A percentile compares a stretch with the other conserved stretches of the same genome.
Evolutionary conservation across 495 filamentous ascomycete genomes (phyloP).

Genomic region (Glonium stellatum): DNA sequence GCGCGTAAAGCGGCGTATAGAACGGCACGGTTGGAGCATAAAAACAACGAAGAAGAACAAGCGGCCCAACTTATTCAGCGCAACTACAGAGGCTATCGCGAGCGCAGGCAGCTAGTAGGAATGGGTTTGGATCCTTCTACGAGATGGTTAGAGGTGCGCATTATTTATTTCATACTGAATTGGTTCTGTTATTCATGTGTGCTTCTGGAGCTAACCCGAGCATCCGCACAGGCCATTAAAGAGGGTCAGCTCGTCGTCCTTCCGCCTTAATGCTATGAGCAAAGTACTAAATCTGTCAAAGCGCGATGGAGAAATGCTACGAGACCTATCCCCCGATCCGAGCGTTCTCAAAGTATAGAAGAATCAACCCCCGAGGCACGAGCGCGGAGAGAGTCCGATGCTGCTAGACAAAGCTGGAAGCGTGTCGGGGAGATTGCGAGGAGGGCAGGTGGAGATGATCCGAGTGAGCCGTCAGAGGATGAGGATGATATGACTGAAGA

Average conservation of each 20-base stretch:
- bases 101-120: constrained; percentile 57
- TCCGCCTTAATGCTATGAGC: background rate
- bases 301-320: constrained; percentile 33
- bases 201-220: no score
- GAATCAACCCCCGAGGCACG: constrained; percentile 1
- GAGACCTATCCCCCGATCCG: constrained; percentile 21
- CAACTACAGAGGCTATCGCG: constrained; percentile 64
- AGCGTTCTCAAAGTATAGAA: constrained; percentile 4
- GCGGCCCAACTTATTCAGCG: constrained; percentile 41
- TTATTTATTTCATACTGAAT: constrained; percentile 6
- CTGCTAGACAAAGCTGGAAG: constrained; percentile 63
- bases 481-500: constrained; percentile 35
- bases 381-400: constrained; percentile 33
- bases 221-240: constrained; percentile 30
- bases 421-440: constrained; percentile 62
- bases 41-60: constrained; percentile 3
- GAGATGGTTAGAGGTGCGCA: constrained; percentile 56
- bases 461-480: constrained; percentile 31
- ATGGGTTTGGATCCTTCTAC: constrained; percentile 58
- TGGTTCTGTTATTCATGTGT: background rate
- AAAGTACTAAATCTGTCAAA: constrained; percentile 21
- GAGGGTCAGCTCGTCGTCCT: constrained; percentile 27
- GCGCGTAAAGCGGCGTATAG: background rate
- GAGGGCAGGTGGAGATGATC: constrained; percentile 58
- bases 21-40: background rate